Evolutionary conservation across 2,329 filamentous ascomycete species (phyloP).

Genomic region (Tolypocladium tropicale): DNA sequence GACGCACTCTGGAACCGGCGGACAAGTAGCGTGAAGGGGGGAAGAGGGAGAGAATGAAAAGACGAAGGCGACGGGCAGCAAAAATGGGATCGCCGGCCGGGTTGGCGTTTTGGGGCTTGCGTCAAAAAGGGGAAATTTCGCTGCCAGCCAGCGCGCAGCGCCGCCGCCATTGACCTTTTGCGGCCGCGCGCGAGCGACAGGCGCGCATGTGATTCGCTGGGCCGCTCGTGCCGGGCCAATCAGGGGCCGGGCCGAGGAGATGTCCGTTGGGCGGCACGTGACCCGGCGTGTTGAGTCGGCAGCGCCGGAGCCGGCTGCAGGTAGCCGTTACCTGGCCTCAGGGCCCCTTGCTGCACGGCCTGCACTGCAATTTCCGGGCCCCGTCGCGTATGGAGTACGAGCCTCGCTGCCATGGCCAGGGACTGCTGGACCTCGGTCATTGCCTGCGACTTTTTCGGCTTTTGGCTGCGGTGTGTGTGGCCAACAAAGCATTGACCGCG

Average conservation of each 20-base stretch:
- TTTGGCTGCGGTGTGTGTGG: no score
- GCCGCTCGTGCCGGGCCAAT: constrained; percentile 10
- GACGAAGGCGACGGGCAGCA: constrained; percentile 5
- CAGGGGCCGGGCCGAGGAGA: neutral
- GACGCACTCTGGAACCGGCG: constrained; percentile 3
- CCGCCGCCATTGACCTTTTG: constrained; percentile 7
- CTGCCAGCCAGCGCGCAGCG: neutral
- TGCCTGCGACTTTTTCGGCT: neutral
- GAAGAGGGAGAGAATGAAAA: constrained; percentile 15
- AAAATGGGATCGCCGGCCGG: neutral
- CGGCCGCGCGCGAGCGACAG: neutral
- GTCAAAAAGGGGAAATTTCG: constrained; percentile 27
- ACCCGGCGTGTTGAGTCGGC: neutral
- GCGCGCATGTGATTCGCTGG: constrained; percentile 23
- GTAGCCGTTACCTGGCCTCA: neutral
- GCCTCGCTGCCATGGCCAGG: neutral
- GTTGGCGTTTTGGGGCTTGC: constrained; percentile 8
- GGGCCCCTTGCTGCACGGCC: neutral
- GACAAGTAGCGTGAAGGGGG: constrained; percentile 1
- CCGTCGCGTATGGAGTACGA: neutral
- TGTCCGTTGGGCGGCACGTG: constrained; percentile 1
- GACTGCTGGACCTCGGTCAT: neutral
- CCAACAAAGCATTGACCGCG: no score
- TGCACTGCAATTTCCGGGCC: neutral
- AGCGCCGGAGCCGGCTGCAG: neutral